Conservation (phyloP, 2,329 filamentous ascomycete genomes). For the Dryadomyces quercus-mongolicae region DNA sequence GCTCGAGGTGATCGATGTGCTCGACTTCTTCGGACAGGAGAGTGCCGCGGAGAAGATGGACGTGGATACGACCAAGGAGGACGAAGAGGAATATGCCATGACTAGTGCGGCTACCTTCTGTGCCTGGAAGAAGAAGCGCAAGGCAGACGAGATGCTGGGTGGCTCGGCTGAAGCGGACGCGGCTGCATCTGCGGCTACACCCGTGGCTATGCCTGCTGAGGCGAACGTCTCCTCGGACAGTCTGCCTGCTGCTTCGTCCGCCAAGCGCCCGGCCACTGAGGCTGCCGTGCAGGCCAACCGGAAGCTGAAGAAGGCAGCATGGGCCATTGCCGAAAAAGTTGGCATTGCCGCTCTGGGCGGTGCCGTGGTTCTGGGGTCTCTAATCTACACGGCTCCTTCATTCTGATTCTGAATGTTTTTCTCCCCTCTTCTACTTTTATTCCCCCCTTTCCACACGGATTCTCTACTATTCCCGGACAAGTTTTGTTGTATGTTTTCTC, state of each 20-base stretch:
- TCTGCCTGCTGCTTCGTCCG: not conserved
- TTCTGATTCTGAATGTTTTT: constrained; percentile 12
- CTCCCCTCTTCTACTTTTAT: not conserved
- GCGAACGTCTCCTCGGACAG: not conserved
- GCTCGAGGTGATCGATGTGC: no score
- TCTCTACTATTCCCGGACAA: no score
- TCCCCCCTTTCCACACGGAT: not conserved
- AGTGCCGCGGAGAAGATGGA: no score
- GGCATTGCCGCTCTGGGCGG: constrained; percentile 26
- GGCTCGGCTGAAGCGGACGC: not conserved
- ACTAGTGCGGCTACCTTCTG: constrained; percentile 4
- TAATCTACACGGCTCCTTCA: constrained; percentile 26
- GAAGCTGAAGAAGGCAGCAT: not conserved
- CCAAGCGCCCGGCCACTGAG: constrained; percentile 9
- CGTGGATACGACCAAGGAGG: not conserved
- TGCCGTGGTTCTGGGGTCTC: constrained; percentile 22
- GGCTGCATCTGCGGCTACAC: not conserved
- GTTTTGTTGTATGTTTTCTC: not conserved
- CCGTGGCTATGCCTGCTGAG: not conserved
- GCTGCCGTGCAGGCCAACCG: constrained; percentile 1
- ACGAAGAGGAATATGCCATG: constrained; percentile 4
- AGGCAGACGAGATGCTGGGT: constrained; percentile 17
- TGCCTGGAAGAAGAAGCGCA: constrained; percentile 16
- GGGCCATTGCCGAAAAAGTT: constrained; percentile 13
- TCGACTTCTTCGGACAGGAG: no score